phyloP scores from a whole-genome alignment of 441 rosid species.

The Oxalis stricta region DNA sequence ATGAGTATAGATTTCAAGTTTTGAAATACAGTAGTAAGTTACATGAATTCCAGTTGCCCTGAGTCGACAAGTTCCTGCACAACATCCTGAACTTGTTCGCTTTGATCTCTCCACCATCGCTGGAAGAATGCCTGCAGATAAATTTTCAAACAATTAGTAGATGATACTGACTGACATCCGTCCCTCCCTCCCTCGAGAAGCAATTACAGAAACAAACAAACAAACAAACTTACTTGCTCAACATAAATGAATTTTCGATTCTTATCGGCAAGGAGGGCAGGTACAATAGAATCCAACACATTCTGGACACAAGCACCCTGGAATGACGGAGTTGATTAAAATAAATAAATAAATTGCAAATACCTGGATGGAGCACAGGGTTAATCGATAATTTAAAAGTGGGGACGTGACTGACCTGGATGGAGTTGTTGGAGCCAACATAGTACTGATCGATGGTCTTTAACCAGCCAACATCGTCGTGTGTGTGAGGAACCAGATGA shows the following conservation, averaged over 20 bases:
- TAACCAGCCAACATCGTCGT: constrained; percentile 97
- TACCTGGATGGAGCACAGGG: too few relatives aligned
- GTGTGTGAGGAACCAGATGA: constrained; percentile 90
- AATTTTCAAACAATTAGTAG: background rate
- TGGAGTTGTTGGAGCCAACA: constrained; percentile 95
- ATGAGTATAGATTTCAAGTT: too few relatives aligned
- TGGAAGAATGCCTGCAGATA: constrained; percentile 81
- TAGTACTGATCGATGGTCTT: constrained; percentile 98
- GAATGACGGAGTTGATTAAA: too few relatives aligned
- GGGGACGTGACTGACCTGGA: constrained; percentile 44
- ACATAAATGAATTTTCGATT: constrained; percentile 86
- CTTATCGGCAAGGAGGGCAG: constrained; percentile 80
- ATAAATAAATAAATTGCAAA: too few relatives aligned
- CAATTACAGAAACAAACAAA: background rate
- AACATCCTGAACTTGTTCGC: constrained; percentile 38
- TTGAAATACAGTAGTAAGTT: constrained; percentile 11
- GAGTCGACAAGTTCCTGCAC: constrained; percentile 58
- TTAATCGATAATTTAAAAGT: background rate
- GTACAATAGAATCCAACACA: constrained; percentile 78
- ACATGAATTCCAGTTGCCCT: constrained; percentile 98
- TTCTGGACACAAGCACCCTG: constrained; percentile 96
- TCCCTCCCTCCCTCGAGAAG: too few relatives aligned
- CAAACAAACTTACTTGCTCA: constrained; percentile 41
- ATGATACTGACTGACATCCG: too few relatives aligned
- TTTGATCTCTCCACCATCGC: constrained; percentile 97